Base-by-base conservation (phyloP, 2,329 filamentous ascomycete genomes). In the Emergomyces pasteurianus region DNA sequence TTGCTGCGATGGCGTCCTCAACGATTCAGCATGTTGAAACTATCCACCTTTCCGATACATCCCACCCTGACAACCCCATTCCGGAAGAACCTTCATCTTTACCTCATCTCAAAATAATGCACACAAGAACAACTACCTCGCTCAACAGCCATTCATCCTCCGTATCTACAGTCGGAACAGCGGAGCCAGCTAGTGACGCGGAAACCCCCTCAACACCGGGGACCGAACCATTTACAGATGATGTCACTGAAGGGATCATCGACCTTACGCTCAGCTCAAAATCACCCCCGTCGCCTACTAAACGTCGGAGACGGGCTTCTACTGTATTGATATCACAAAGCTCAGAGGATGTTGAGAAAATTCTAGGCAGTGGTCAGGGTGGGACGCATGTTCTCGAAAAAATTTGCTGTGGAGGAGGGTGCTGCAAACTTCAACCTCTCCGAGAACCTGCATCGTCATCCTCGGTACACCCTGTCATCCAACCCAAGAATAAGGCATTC, bases 401-500 rank as follows among this genome's bases (percentile, higher is more conserved):
- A 64, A 80, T 82, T 68, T 87, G 84, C 74, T 84, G 82, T 66
- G 84, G 84, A 47, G 84, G 84, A 62, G 84, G 84, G 61, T 86
- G 84, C 71, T 86, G 84, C 71, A 79, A 83, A 69, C 75, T 83
- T 61, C 79, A 84, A 68, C 79, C 79, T 38, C 68, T 86, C 67
- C 77, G 77, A 46, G 72, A 78, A 7, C 63, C 67, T 61, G 68
- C 70, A 9, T 72, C 74, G 26, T 65, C 70, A 28, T 77, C 75
- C 4, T 70, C 75, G 8, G 71, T 76, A 47, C 73, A 78, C 49
- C 79, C 81, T 2, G 77, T 86, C 58, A 73, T 76, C 42, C 72
- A 79, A 2, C 92, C 92, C 1, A 85, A 94, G 72, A 97, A 95
- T 68, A 82, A 87, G 62, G 94, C 94, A 18, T 99, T 89, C 77